Conservation (phyloP, 768 basidiomycete genomes). For the Pholiota molesta region DNA sequence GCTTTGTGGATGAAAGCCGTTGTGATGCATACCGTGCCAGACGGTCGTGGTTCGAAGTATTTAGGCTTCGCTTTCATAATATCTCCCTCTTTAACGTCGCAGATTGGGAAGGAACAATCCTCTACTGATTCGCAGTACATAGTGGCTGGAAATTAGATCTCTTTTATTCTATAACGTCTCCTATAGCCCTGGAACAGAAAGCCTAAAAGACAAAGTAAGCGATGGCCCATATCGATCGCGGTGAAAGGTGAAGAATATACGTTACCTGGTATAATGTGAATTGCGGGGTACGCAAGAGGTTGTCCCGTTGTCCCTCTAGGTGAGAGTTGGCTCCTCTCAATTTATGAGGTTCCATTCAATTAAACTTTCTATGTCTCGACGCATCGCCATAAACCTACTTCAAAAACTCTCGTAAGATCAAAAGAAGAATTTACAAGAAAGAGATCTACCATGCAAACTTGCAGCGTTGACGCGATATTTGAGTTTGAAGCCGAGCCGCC, state of each 20-base stretch:
- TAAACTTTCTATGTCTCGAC: background rate
- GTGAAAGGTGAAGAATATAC: background rate
- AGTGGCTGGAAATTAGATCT: too few relatives aligned
- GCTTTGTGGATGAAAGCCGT: background rate
- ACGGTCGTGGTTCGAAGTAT: slow-evolving; percentile 17
- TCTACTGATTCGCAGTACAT: slow-evolving; percentile 5
- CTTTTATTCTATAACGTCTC: too few relatives aligned
- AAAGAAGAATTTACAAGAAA: background rate
- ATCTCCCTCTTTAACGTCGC: slow-evolving; percentile 11
- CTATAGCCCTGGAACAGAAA: background rate
- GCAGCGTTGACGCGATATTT: background rate
- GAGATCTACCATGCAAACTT: background rate
- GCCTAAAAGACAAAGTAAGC: background rate
- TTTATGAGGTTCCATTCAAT: background rate
- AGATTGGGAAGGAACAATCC: background rate
- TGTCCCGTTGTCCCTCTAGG: background rate
- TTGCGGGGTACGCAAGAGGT: background rate
- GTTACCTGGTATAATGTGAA: background rate
- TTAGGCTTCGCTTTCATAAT: slow-evolving; percentile 23
- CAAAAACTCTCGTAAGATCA: background rate
- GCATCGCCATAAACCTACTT: background rate
- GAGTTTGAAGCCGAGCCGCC: background rate
- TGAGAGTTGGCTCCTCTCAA: background rate
- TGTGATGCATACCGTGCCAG: slow-evolving; percentile 10
- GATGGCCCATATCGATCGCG: background rate